Conservation (phyloP, 352 stramenopile genomes). For the Thraustochytrium sp. region DNA sequence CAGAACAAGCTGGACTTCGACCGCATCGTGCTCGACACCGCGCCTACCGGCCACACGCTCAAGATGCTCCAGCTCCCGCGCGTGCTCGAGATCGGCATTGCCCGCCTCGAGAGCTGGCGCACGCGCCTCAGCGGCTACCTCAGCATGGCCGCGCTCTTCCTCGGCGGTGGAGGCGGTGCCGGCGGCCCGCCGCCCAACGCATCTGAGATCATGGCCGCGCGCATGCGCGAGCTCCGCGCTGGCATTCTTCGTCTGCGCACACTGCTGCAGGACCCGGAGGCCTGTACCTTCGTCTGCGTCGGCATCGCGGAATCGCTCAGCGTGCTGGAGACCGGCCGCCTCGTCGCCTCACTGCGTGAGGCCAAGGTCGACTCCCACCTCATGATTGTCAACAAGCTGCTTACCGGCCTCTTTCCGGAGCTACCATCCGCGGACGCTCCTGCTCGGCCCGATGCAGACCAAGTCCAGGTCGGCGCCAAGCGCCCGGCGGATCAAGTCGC, state of each 20-base stretch:
- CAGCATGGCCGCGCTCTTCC: background rate
- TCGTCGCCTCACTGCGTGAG: background rate
- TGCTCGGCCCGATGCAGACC: too few species aligned
- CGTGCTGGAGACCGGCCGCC: conserved; percentile 4
- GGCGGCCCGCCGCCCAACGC: too few species aligned
- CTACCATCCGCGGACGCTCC: too few species aligned
- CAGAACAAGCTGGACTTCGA: conserved; percentile 44
- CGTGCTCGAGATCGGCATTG: conserved; percentile 62
- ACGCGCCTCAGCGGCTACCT: conserved; percentile 19
- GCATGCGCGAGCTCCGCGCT: background rate
- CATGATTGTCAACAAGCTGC: conserved; percentile 41
- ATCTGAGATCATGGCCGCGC: background rate
- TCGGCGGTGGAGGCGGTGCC: background rate
- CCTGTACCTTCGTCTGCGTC: conserved; percentile 38
- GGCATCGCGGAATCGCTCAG: conserved; percentile 29
- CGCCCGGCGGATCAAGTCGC: background rate
- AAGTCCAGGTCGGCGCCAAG: too few species aligned
- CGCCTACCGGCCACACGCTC: conserved; percentile 73
- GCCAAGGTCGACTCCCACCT: background rate
- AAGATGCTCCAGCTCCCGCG: conserved; percentile 66
- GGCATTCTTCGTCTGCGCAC: background rate
- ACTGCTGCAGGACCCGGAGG: background rate
- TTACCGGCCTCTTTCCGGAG: background rate
- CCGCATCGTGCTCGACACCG: conserved; percentile 69
- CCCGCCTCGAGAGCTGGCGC: conserved; percentile 9